Base-by-base conservation (phyloP, 352 stramenopile species). In the Pythium phragmiticola region DNA sequence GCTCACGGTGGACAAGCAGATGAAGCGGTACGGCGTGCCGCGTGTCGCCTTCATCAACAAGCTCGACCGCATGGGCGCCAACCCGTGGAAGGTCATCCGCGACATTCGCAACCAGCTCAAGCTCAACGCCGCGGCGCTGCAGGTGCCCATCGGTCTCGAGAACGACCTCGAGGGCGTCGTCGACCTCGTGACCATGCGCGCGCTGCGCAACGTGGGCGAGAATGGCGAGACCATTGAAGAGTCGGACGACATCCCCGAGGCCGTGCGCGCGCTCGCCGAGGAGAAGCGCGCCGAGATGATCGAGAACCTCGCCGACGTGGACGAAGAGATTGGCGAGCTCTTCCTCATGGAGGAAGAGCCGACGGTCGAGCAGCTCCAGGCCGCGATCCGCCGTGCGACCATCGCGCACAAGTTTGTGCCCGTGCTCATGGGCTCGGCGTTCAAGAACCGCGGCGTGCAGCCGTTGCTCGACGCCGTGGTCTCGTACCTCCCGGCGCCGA, bases 41-140 rank as follows among this genome's bases (percentile, higher is more conserved):
- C 88, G 98, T 60, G 86, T 99, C 39, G 97, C 96, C 17, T 99
- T 99, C 75, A 97, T 99, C 71, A 99, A 99, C 85, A 99, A 99
- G 77, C 84, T 99, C 12, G 98, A 99, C 80, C 87, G 98, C 70
- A 93, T 98, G 78, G 97, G 97, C 51, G 92, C 92, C 14, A 99
- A 99, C 80, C 97, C 97, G 7, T 94, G 82, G 74, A 97, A 97
- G 69, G 90, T 97, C 34, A 98, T 99, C 71, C 71, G 75, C 19
- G 93, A 99, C 72, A 77, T 99, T 51, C 84, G 96, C 47, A 89
- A 87, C 61, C 97, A 99, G 76, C 84, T 99, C 54, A 98, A 98
- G 72, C 82, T 99, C 19, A 99, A 99, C 82, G 97, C 97, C 9
- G 85, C 84, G 57, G 90, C 94, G 14, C 81, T 99, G 43, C 96